Conservation (phyloP, 305 asterid species). For the Fraxinus greggii region DNA sequence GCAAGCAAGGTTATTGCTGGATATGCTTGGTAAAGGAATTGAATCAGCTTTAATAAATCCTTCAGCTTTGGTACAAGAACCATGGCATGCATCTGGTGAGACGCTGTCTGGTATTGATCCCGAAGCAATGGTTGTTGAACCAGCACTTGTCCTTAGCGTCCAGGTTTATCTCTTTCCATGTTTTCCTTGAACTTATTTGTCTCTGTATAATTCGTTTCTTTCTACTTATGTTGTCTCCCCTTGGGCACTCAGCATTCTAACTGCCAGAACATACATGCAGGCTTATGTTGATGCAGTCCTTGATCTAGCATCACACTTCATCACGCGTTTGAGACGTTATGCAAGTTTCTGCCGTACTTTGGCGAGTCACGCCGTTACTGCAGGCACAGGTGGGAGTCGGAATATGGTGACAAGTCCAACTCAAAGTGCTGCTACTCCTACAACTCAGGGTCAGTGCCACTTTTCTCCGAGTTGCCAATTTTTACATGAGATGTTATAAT, state of each 20-base stretch:
- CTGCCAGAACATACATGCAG: constrained; percentile 40
- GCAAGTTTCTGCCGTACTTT: constrained; percentile 99
- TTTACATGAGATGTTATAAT: background rate
- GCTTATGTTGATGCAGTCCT: constrained; percentile 98
- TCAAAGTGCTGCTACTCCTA: constrained; percentile 71
- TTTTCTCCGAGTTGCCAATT: constrained; percentile 22
- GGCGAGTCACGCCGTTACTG: constrained; percentile 93
- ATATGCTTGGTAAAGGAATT: constrained; percentile 99
- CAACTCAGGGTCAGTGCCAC: constrained; percentile 65
- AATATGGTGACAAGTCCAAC: constrained; percentile 83
- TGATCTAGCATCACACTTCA: constrained; percentile 96
- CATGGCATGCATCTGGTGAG: constrained; percentile 94
- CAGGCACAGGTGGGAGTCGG: constrained; percentile 96
- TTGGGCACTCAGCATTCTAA: constrained; percentile 31
- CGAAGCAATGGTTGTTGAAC: constrained; percentile 93
- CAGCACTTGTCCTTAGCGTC: constrained; percentile 77
- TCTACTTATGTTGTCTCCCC: background rate
- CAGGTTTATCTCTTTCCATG: constrained; percentile 52
- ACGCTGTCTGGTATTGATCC: constrained; percentile 69
- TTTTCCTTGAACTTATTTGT: constrained; percentile 1
- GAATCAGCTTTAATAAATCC: constrained; percentile 93
- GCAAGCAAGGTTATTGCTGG: constrained; percentile 95
- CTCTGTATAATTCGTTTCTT: background rate
- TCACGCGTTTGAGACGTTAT: constrained; percentile 92
- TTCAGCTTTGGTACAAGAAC: constrained; percentile 87